Percentiles rank a stretch among this genome's conserved stretches.
Evolutionary conservation across 148 eudicot species (phyloP).

Genomic region (Rhododendron ovatum): DNA sequence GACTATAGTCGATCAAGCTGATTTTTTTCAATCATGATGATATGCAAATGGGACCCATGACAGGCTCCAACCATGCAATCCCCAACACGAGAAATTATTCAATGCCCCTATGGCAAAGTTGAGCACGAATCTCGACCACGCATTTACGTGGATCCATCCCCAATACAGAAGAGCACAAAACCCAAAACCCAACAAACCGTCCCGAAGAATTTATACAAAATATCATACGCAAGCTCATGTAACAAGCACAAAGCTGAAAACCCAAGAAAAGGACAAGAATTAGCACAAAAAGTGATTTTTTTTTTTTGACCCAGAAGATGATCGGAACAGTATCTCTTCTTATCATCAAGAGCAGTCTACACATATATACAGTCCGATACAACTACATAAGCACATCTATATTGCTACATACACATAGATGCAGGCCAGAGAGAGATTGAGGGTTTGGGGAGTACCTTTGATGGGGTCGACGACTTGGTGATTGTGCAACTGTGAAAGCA

Average conservation of each 20-base stretch:
- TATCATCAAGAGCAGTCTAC: not conserved
- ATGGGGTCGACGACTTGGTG: not conserved
- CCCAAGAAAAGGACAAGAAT: not conserved
- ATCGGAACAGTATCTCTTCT: not conserved
- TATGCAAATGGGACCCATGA: not conserved
- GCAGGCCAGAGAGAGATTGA: not conserved
- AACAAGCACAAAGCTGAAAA: not conserved
- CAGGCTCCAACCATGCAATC: not conserved
- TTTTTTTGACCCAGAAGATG: not conserved
- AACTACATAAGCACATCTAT: not conserved
- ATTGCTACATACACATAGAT: not conserved
- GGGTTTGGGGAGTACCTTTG: constrained; percentile 4
- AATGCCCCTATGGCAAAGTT: no score
- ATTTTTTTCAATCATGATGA: not conserved
- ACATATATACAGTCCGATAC: not conserved
- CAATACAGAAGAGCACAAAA: not conserved
- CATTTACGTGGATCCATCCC: no score
- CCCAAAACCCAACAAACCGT: not conserved
- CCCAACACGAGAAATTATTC: not conserved
- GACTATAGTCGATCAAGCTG: not conserved
- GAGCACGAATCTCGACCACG: no score
- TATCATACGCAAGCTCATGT: not conserved
- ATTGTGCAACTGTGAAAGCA: not conserved
- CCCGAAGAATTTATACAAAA: not conserved
- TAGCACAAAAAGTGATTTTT: not conserved